These are phyloP conservation scores for Malus sieversii DNA, from an alignment of 306 rosid genomes.

Conservation along the genomic window DNA sequence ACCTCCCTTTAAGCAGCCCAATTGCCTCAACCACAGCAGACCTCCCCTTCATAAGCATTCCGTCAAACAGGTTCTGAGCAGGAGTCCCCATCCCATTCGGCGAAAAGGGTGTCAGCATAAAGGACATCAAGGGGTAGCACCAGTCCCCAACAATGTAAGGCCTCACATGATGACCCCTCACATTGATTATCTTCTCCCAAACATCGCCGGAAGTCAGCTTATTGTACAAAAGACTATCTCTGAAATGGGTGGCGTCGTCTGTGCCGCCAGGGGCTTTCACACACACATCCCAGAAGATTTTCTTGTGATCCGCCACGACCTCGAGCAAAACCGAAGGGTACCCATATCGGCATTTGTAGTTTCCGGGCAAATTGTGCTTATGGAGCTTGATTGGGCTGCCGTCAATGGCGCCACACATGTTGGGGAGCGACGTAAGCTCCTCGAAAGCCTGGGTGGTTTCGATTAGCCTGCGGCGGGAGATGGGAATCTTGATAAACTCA, in stretches of 20 bases:
- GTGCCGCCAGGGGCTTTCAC: slow-evolving; percentile 79
- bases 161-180: slow-evolving; percentile 58
- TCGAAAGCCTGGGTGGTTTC: slow-evolving; percentile 79
- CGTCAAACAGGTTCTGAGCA: slow-evolving; percentile 77
- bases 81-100: slow-evolving; percentile 66
- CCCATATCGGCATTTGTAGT: slow-evolving; percentile 54
- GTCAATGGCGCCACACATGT: slow-evolving; percentile 90
- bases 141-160: slow-evolving; percentile 91
- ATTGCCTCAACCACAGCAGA: slow-evolving; percentile 79
- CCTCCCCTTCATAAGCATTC: slow-evolving; percentile 94
- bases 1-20: slow-evolving; percentile 82
- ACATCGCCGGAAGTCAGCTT: slow-evolving; percentile 63
- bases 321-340: slow-evolving; percentile 68
- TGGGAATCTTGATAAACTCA: slow-evolving; percentile 78
- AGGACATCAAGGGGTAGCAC: slow-evolving; percentile 75
- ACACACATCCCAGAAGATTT: slow-evolving; percentile 92
- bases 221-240: slow-evolving; percentile 63
- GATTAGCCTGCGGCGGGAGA: slow-evolving; percentile 55
- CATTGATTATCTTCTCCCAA: slow-evolving; percentile 64
- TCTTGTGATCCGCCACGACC: slow-evolving; percentile 82
- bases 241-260: slow-evolving; percentile 66
- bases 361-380: slow-evolving; percentile 22
- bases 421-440: slow-evolving; percentile 78
- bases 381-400: slow-evolving; percentile 55
- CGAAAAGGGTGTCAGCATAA: slow-evolving; percentile 65